Conservation (phyloP, 148 eudicot genomes). For the Camellia granthamiana region DNA sequence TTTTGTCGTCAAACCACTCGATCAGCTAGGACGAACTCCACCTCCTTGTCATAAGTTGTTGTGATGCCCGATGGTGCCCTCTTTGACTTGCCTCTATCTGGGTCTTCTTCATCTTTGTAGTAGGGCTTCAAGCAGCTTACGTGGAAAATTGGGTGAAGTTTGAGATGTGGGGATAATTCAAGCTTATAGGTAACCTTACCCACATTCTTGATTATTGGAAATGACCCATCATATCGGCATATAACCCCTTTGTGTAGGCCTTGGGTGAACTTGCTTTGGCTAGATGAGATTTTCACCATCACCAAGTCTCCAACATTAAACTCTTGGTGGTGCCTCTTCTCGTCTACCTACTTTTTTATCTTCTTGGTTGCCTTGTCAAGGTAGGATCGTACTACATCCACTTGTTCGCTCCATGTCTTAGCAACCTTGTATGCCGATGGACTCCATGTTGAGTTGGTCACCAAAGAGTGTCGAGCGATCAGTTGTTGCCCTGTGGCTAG, state of each 20-base stretch:
- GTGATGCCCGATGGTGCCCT: background rate
- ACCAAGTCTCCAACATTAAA: background rate
- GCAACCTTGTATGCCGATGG: background rate
- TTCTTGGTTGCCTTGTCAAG: background rate
- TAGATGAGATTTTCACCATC: background rate
- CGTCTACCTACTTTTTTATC: slow-evolving; percentile 7
- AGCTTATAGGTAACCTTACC: background rate
- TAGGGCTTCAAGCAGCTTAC: background rate
- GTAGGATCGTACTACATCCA: background rate
- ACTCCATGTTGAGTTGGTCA: background rate
- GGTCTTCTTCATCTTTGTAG: background rate
- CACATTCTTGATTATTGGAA: background rate
- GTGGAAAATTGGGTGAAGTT: background rate
- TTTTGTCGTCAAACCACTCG: background rate
- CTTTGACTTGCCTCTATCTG: background rate
- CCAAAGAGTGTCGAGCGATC: background rate
- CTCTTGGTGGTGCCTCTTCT: background rate
- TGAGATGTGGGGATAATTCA: background rate
- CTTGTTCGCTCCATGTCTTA: background rate
- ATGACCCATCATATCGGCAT: background rate
- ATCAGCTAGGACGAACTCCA: background rate
- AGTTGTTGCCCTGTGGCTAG: background rate
- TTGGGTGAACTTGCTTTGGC: too few species aligned
- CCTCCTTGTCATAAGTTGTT: background rate
- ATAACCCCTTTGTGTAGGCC: background rate